phyloP scores from a whole-genome alignment of 75 land plant genomes.

The Chamaecyparis obtusa region DNA sequence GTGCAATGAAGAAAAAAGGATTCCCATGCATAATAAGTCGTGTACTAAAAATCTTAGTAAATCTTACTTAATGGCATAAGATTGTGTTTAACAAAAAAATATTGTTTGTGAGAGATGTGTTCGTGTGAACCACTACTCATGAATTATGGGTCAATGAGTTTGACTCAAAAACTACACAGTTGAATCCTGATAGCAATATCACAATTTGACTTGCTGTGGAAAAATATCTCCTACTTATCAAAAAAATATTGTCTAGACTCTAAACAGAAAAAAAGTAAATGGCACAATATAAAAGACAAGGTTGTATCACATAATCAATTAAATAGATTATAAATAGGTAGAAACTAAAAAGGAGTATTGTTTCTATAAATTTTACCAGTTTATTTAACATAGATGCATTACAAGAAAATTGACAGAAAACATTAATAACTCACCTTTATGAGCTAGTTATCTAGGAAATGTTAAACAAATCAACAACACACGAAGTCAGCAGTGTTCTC shows the following conservation, averaged over 20 bases:
- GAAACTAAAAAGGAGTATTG: neutral
- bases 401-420: neutral
- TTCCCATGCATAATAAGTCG: neutral
- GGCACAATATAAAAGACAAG: neutral
- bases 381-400: neutral
- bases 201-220: too few relatives aligned
- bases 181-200: too few relatives aligned
- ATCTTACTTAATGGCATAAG: neutral
- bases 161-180: too few relatives aligned
- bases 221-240: too few relatives aligned
- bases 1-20: neutral
- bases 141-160: too few relatives aligned
- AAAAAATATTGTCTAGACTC: neutral
- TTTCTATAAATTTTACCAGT: neutral
- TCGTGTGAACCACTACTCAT: too few relatives aligned
- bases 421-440: neutral
- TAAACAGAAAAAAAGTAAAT: neutral
- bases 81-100: neutral
- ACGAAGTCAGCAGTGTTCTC: neutral
- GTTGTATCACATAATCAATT: neutral
- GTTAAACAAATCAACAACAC: neutral
- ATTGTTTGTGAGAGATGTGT: too few relatives aligned
- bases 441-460: neutral
- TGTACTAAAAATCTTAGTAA: neutral
- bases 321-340: neutral